phyloP scores from a whole-genome alignment of 169 alveolate genomes.

The Plasmodium berghei region DNA sequence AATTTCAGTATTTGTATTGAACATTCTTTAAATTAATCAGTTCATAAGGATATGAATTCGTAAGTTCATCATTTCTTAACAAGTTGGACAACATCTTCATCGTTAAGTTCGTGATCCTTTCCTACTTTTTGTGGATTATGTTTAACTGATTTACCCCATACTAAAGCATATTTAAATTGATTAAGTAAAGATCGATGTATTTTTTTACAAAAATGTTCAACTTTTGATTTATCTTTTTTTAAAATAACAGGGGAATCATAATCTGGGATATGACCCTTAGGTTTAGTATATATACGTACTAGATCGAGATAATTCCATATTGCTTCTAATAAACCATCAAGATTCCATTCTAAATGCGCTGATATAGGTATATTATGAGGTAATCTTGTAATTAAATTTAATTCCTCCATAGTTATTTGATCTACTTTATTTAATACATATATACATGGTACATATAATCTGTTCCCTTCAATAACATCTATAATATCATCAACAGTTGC shows the following conservation, averaged over 20 bases:
- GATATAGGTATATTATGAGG: conserved; percentile 98
- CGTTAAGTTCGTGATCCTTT: conserved; percentile 93
- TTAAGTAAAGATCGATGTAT: conserved; percentile 88
- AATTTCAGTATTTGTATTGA: too few species aligned
- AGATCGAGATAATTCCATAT: conserved; percentile 98
- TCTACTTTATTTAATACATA: conserved; percentile 96
- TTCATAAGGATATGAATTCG: too few species aligned
- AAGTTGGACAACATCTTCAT: conserved; percentile 92
- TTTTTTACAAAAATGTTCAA: conserved; percentile 88
- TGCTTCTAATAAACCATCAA: conserved; percentile 96
- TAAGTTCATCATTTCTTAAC: conserved; percentile 82
- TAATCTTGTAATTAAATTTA: conserved; percentile 93
- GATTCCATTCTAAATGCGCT: conserved; percentile 94
- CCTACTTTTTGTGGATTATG: conserved; percentile 97
- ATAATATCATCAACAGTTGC: conserved; percentile 98
- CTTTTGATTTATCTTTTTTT: conserved; percentile 87
- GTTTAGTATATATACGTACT: conserved; percentile 98
- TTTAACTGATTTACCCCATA: conserved; percentile 98
- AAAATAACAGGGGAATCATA: conserved; percentile 96
- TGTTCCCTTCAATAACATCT: conserved; percentile 98
- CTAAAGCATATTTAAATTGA: conserved; percentile 96
- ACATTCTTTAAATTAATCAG: too few species aligned
- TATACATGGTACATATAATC: conserved; percentile 94
- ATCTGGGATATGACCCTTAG: conserved; percentile 97
- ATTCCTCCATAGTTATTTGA: conserved; percentile 90